phyloP scores from a whole-genome alignment of 2,329 filamentous ascomycete species.

The Cryphonectria carpinicola region DNA sequence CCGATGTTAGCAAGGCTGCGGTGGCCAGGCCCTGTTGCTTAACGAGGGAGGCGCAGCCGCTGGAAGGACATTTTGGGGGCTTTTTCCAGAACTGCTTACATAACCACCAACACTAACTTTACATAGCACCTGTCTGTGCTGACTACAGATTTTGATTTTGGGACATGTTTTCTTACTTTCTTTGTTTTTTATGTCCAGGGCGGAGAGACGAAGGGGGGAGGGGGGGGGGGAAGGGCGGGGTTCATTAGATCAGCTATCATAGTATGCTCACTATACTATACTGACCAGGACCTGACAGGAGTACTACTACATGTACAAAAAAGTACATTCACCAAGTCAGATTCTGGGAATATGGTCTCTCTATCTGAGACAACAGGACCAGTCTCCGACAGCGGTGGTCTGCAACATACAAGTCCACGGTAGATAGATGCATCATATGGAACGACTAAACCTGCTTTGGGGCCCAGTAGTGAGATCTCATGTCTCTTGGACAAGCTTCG shows the following conservation, averaged over 20 bases:
- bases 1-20: conserved; percentile 2
- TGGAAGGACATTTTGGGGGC: background rate
- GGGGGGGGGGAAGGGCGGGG: too few species aligned
- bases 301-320: background rate
- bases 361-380: background rate
- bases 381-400: background rate
- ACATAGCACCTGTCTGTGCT: background rate
- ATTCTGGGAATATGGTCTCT: background rate
- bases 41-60: conserved; percentile 11
- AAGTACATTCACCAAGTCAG: background rate
- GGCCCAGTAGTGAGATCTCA: background rate
- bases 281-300: background rate
- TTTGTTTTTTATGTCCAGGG: too few species aligned
- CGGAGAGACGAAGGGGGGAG: background rate
- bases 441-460: background rate
- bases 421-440: background rate
- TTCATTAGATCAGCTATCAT: background rate
- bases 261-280: background rate
- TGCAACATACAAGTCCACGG: background rate
- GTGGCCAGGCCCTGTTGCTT: background rate
- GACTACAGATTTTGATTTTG: background rate
- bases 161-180: background rate
- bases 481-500: background rate
- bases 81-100: background rate
- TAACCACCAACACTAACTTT: background rate